Conservation (phyloP, 2,329 filamentous ascomycete genomes). For the Lithohypha guttulata region DNA sequence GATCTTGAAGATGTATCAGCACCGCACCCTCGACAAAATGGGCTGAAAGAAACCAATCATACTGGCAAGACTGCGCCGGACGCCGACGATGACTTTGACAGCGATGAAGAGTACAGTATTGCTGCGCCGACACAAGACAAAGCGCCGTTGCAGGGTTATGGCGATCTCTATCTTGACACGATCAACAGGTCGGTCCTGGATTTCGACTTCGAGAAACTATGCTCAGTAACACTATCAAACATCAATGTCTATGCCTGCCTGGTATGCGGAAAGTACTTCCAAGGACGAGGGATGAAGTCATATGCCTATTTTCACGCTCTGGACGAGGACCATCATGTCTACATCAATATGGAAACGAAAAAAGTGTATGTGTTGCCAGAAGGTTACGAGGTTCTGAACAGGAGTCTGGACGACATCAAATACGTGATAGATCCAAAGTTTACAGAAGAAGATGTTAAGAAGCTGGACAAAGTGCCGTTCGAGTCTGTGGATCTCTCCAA, state of each 20-base stretch:
- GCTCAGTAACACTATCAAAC: slow-evolving; percentile 88
- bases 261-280: slow-evolving; percentile 95
- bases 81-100: slow-evolving; percentile 21
- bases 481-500: slow-evolving; percentile 66
- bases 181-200: slow-evolving; percentile 87
- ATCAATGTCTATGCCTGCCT: slow-evolving; percentile 98
- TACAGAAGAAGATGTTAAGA: slow-evolving; percentile 65
- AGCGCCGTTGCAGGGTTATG: slow-evolving; percentile 77
- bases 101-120: slow-evolving; percentile 30
- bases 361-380: slow-evolving; percentile 88
- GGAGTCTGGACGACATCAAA: slow-evolving; percentile 94
- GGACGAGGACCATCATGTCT: slow-evolving; percentile 92
- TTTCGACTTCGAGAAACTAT: slow-evolving; percentile 98
- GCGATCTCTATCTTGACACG: slow-evolving; percentile 93
- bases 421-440: slow-evolving; percentile 91
- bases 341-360: slow-evolving; percentile 92
- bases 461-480: slow-evolving; percentile 55
- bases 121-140: slow-evolving; percentile 50
- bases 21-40: slow-evolving; percentile 23
- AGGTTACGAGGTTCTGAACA: slow-evolving; percentile 91
- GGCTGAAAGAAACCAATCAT: slow-evolving; percentile 29
- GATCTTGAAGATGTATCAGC: slow-evolving; percentile 21
- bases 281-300: slow-evolving; percentile 84
- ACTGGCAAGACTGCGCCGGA: slow-evolving; percentile 22
- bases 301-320: slow-evolving; percentile 96